Base-by-base conservation (phyloP, 148 eudicot species). In the Silene uniflora region DNA sequence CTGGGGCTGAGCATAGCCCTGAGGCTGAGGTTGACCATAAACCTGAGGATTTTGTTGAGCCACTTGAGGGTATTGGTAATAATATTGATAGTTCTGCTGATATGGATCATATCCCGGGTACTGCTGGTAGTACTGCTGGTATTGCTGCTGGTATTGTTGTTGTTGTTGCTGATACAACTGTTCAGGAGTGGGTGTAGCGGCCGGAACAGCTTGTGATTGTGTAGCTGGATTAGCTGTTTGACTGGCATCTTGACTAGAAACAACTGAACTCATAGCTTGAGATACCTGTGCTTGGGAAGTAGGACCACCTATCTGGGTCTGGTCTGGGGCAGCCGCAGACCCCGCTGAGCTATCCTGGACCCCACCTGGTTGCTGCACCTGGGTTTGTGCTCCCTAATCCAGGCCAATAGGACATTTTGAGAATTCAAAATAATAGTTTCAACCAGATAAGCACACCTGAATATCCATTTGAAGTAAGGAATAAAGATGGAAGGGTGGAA, bases 91-190 rank as follows among this genome's bases (percentile, higher is more conserved):
- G 5, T 82, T 63, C 64, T 78, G 97, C 66, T 85, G 90, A 74
- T 88, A 84, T 0, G 92, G 89, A 72, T 91, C 84, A 58, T 82
- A 82, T 21, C 76, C 84, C 11, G 81, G 90, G 77, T 88, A 90
- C 49, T 88, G 91, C 60, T 90, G 98, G 78, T 85, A 52, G 56
- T 52, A 52, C 56, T 52, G 98, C 82, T 94, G 98, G 76, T 90
- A 85, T 76, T 39, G 44, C 56, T 52, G 98, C 82, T 94, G 98
- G 56, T 52, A 52, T 52, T 93, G 89, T 64, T 89, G 98, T 61
- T 49, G 55, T 14, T 91, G 91, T 68, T 93, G 98, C 71, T 92
- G 93, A 84, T 92, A 88, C 88, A 87, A 77, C 78, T 87, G 97
- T 27, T 92, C 98, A 12, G 89, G 83, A 64, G 92, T 87, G 62